phyloP scores from a whole-genome alignment of 2,329 filamentous ascomycete genomes.

The Colletotrichum sp. region DNA sequence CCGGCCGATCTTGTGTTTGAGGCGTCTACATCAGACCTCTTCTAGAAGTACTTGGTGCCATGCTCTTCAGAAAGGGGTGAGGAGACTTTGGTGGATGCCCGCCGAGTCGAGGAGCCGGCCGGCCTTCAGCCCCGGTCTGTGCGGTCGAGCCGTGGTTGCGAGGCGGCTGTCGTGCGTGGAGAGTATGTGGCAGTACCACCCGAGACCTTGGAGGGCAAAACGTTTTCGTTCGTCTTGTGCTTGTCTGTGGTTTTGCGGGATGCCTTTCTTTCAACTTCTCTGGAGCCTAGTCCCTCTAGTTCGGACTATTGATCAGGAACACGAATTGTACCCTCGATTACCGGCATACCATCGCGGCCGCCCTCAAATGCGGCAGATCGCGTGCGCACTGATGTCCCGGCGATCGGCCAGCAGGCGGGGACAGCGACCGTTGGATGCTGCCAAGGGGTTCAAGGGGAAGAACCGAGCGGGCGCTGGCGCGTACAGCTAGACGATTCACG shows the following conservation, averaged over 20 bases:
- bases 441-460: not conserved
- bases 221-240: not conserved
- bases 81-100: not conserved
- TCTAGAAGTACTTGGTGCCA: constrained; percentile 9
- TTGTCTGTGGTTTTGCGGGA: not conserved
- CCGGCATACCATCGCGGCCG: not conserved
- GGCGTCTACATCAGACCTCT: not conserved
- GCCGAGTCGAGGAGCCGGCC: not conserved
- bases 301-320: not conserved
- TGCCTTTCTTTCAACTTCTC: not conserved
- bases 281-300: not conserved
- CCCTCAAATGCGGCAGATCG: not conserved
- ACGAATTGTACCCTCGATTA: not conserved
- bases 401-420: constrained; percentile 1
- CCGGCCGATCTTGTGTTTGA: constrained; percentile 15
- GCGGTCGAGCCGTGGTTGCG: not conserved
- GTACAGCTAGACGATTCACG: not conserved
- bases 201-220: not conserved
- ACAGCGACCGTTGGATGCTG: not conserved
- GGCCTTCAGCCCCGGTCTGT: not conserved
- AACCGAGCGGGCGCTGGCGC: not conserved
- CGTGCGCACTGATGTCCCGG: not conserved
- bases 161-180: not conserved
- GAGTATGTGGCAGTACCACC: not conserved
- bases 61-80: not conserved